These are phyloP conservation scores for Volvox africanus DNA, from an alignment of 139 green algal species.

Conservation along the genomic window DNA sequence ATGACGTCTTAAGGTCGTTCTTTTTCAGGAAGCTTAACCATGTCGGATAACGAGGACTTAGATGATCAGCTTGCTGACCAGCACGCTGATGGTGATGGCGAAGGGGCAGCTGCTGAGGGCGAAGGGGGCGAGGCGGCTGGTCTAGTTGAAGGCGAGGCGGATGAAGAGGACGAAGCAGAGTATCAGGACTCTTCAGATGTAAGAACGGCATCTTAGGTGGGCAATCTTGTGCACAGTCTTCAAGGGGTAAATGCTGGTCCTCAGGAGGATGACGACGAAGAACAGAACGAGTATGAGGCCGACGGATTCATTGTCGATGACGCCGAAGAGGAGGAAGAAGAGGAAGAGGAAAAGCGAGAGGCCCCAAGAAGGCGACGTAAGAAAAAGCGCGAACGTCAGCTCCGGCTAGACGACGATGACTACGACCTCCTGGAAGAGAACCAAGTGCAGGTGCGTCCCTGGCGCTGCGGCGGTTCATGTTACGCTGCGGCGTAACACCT, in stretches of 20 bases:
- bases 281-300: constrained; percentile 56
- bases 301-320: constrained; percentile 41
- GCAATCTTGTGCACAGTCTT: not conserved
- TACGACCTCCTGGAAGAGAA: constrained; percentile 92
- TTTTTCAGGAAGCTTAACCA: not conserved
- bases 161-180: constrained; percentile 43
- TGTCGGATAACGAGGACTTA: constrained; percentile 37
- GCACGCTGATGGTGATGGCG: not conserved
- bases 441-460: constrained; percentile 61
- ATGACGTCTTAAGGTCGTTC: not conserved
- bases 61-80: constrained; percentile 13
- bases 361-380: constrained; percentile 24
- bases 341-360: not conserved
- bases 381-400: constrained; percentile 67
- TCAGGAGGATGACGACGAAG: constrained; percentile 63
- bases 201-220: no score
- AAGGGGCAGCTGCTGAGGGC: constrained; percentile 9
- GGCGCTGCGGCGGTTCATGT: not conserved
- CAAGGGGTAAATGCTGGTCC: not conserved
- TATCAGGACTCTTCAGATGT: constrained; percentile 45
- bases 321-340: constrained; percentile 52
- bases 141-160: constrained; percentile 40
- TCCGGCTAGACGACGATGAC: constrained; percentile 91
- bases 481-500: no score
- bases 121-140: constrained; percentile 31